Conservation (phyloP, 2,329 filamentous ascomycete species). For the Colletotrichum sp. region DNA sequence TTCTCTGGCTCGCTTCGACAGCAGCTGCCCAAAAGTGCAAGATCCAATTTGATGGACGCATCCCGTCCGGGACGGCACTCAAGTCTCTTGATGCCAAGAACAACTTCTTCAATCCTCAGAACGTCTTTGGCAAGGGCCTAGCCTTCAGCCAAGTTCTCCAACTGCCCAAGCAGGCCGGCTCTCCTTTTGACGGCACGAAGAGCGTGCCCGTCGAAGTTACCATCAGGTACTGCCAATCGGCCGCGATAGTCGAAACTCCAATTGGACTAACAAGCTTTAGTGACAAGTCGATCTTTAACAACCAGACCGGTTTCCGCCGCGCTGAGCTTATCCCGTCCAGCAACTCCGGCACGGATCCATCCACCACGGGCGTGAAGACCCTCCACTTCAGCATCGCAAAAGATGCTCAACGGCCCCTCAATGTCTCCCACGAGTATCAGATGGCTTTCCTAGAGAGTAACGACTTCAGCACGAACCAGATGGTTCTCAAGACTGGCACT, state of each 20-base stretch:
- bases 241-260: too few species aligned
- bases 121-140: constrained; percentile 57
- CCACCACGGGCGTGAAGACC: constrained; percentile 61
- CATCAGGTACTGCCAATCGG: constrained; percentile 33
- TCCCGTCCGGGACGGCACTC: constrained; percentile 41
- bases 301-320: constrained; percentile 65
- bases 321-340: constrained; percentile 59
- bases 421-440: constrained; percentile 66
- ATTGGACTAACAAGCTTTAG: constrained; percentile 23
- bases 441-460: constrained; percentile 54
- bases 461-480: constrained; percentile 54
- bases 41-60: constrained; percentile 51
- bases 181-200: constrained; percentile 47
- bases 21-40: constrained; percentile 27
- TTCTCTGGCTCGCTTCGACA: neutral
- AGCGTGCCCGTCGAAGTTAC: constrained; percentile 56
- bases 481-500: constrained; percentile 61
- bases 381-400: constrained; percentile 66
- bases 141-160: constrained; percentile 56
- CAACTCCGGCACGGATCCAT: constrained; percentile 55
- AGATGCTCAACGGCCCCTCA: constrained; percentile 56
- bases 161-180: constrained; percentile 41
- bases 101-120: constrained; percentile 53
- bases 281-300: constrained; percentile 65
- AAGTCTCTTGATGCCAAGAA: constrained; percentile 49